Base-by-base conservation (phyloP, 352 stramenopile species). In the Globisporangium nodosum region DNA sequence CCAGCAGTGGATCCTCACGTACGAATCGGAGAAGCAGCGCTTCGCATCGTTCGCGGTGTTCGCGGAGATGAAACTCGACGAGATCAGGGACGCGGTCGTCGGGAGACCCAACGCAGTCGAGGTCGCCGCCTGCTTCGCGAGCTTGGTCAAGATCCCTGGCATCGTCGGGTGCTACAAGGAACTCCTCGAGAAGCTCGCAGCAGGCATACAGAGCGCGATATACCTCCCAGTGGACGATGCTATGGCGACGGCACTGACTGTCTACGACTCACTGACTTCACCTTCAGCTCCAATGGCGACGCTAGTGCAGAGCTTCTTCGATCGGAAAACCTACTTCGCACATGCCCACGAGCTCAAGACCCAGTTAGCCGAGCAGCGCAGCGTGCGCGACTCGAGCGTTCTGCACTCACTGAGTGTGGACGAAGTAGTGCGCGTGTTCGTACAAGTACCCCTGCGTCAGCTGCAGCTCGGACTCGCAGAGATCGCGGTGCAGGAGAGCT, bases 1-100 rank as follows among this genome's bases (percentile, higher is more conserved):
- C 2, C 61, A 76, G 27, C 61, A 76, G 20, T 93, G 84, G 84
- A 85, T 93, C 39, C 59, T 65, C 12, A 78, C 69, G 24, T 93
- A 93, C 62, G 79, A 93, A 52, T 53, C 63, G 1, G 81, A 93
- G 42, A 83, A 79, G 9, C 42, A 71, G 12, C 71, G 75, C 39
- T 93, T 93, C 43, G 66, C 81, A 33, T 90, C 81, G 7, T 93
- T 90, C 51, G 80, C 84, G 8, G 69, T 93, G 9, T 87, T 89
- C 39, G 86, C 81, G 0, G 84, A 93, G 59, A 67, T 84, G 35
- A 93, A 93, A 54, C 58, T 93, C 16, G 80, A 93, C 33, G 71
- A 92, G 31, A 79, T 93, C n/a, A 71, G 82, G 30, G 74, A 78
- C 47, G 64, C 64, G 30, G 88, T 85, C 3, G 68, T 71, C 3